These are phyloP conservation scores for Scheffersomyces coipomensis DNA, from an alignment of 805 yeast genomes.

Conservation along the genomic window DNA sequence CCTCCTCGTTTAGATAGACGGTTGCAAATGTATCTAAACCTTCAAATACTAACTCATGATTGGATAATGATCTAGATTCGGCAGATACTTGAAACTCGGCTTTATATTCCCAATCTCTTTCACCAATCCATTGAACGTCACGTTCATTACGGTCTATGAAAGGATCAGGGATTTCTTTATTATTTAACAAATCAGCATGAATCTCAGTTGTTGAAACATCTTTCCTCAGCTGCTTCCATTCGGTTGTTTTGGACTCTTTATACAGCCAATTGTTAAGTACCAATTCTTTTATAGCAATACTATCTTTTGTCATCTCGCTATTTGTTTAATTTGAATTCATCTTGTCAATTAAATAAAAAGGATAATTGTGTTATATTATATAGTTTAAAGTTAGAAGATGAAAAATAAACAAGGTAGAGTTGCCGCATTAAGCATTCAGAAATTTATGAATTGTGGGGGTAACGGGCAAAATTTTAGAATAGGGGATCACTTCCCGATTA, in stretches of 20 bases:
- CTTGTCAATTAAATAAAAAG: no score
- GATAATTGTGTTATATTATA: no score
- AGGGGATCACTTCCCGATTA: no score
- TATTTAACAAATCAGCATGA: slow-evolving; percentile 38
- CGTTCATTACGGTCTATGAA: slow-evolving; percentile 42
- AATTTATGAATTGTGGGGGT: no score
- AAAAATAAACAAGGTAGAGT: no score
- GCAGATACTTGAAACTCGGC: slow-evolving; percentile 12
- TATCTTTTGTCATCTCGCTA: no score
- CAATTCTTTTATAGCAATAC: no score
- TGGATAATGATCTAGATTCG: slow-evolving; percentile 8
- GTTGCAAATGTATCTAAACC: slow-evolving; percentile 46
- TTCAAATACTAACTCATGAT: slow-evolving; percentile 32
- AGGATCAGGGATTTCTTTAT: slow-evolving; percentile 44
- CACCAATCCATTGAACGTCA: slow-evolving; percentile 50
- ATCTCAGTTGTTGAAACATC: slow-evolving; percentile 23
- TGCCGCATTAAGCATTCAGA: no score
- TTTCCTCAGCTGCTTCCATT: slow-evolving; percentile 5
- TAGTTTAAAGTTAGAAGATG: no score
- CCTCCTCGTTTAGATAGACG: slow-evolving; percentile 36
- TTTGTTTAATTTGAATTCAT: no score
- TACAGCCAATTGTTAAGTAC: not conserved
- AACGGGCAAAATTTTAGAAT: no score
- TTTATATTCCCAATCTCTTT: slow-evolving; percentile 48
- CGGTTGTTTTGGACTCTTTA: not conserved